Evolutionary conservation across 2,329 filamentous ascomycete genomes (phyloP).

Genomic region (Arachnomyces sp.): DNA sequence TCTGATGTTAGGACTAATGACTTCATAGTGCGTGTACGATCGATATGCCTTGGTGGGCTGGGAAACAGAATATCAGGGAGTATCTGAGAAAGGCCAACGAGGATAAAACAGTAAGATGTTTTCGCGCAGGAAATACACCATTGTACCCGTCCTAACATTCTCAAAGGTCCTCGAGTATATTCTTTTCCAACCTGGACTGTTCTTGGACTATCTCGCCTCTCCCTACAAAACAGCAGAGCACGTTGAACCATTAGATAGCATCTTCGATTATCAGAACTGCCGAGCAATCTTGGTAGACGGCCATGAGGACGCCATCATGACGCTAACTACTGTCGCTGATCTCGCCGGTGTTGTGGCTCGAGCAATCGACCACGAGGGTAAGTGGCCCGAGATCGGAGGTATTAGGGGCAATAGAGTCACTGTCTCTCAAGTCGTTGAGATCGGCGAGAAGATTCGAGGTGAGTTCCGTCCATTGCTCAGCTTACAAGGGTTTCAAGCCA

Average conservation of each 20-base stretch:
- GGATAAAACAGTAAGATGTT: conserved; percentile 29
- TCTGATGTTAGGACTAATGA: not conserved
- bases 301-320: conserved; percentile 21
- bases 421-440: conserved; percentile 19
- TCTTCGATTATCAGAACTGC: conserved; percentile 27
- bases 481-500: conserved; percentile 2
- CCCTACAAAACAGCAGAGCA: conserved; percentile 28
- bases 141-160: not conserved
- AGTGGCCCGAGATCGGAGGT: conserved; percentile 34
- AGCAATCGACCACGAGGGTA: conserved; percentile 34
- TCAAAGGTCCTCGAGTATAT: conserved; percentile 47
- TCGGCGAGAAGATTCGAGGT: conserved; percentile 29
- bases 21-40: conserved; percentile 20
- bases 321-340: conserved; percentile 28
- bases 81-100: conserved; percentile 48
- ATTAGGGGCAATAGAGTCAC: conserved; percentile 27
- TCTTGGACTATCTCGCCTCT: conserved; percentile 48
- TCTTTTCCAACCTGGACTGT: conserved; percentile 49
- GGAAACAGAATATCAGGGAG: conserved; percentile 43
- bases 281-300: conserved; percentile 25
- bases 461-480: conserved; percentile 5
- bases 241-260: conserved; percentile 27
- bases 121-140: not conserved
- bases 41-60: conserved; percentile 41
- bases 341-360: conserved; percentile 26